These are phyloP conservation scores for Pseudogymnoascus sp. DNA, from an alignment of 2,329 filamentous ascomycete genomes.

Conservation along the genomic window DNA sequence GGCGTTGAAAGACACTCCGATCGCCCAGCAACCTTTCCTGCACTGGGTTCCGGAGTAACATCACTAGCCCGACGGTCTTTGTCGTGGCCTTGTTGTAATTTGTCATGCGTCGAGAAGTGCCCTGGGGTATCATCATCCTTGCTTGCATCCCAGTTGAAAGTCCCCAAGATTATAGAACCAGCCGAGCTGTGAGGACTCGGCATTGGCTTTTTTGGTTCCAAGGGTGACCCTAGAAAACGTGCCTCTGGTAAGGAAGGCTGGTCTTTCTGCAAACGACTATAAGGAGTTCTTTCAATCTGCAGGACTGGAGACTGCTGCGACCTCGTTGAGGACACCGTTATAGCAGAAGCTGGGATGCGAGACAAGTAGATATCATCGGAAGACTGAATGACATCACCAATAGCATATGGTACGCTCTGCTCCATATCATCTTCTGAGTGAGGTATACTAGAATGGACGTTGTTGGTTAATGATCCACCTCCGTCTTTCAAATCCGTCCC, in stretches of 20 bases:
- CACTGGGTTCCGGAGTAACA: not conserved
- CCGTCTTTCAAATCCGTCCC: not conserved
- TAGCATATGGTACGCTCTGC: not conserved
- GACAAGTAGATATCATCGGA: not conserved
- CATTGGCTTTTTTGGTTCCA: not conserved
- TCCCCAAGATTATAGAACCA: slow-evolving; percentile 1
- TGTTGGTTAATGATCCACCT: not conserved
- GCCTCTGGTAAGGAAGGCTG: not conserved
- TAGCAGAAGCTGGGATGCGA: not conserved
- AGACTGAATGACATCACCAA: slow-evolving; percentile 6
- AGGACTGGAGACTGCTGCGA: slow-evolving; percentile 1
- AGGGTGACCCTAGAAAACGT: not conserved
- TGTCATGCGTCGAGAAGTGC: not conserved
- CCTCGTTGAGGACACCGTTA: not conserved
- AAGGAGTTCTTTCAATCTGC: slow-evolving; percentile 3
- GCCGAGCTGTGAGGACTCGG: not conserved
- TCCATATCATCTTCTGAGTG: slow-evolving; percentile 5
- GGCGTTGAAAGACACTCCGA: not conserved
- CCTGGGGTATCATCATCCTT: not conserved
- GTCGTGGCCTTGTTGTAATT: not conserved
- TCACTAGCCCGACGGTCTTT: not conserved
- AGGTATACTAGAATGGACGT: not conserved
- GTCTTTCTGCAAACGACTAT: not conserved
- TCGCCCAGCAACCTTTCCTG: not conserved
- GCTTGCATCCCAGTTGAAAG: slow-evolving; percentile 2